Base-by-base conservation (phyloP, 441 rosid genomes). In the Syzygium syzygioides region DNA sequence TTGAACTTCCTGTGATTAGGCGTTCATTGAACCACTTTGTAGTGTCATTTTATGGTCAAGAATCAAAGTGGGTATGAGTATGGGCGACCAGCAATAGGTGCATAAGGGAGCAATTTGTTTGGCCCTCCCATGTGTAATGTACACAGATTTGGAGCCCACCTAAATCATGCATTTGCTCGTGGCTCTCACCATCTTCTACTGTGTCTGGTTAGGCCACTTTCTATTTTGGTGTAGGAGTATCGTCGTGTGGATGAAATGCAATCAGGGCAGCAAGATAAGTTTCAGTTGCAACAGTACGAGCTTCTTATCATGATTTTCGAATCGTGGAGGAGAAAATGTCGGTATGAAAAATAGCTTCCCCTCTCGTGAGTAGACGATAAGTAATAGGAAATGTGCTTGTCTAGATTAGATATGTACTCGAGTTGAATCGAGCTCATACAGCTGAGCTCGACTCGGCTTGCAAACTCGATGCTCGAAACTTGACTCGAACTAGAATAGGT, bases 211-310 rank as follows among this genome's bases (percentile, higher is more conserved):
- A 76, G 83, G 26, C 83, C 83, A 23, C 52, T 76, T 20, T 12
- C n/a, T 41, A 23, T 41, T 41, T 23, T 8, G 52, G n/a, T 12
- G n/a, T 6, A 1, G 52, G 52, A 41, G 52, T 14, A 41, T 76
- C n/a, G 83, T 76, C 6, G n/a, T 2, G 17, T 1, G 0, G 52
- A 76, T 41, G 17, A 23, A 23, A 41, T 12, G 83, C 83, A 6
- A 76, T 3, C 6, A 41, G 52, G 83, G 5, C 83, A n/a, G 52
- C n/a, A 9, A 37, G 50, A 37, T 37, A 3, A 71, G 15, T 37
- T 71, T 3, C 4, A 7, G 17, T 12, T 5, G 50, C 48, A 3
- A 34, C 1, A 0, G 2, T 9, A 18, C 12, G 28, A 10, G 25
- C 14, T 71, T 37, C 83, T 37, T 1, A 7, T 76, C 7, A 23